These are phyloP conservation scores for Skeletonema potamos DNA, from an alignment of 108 stramenopile genomes.

Conservation along the genomic window DNA sequence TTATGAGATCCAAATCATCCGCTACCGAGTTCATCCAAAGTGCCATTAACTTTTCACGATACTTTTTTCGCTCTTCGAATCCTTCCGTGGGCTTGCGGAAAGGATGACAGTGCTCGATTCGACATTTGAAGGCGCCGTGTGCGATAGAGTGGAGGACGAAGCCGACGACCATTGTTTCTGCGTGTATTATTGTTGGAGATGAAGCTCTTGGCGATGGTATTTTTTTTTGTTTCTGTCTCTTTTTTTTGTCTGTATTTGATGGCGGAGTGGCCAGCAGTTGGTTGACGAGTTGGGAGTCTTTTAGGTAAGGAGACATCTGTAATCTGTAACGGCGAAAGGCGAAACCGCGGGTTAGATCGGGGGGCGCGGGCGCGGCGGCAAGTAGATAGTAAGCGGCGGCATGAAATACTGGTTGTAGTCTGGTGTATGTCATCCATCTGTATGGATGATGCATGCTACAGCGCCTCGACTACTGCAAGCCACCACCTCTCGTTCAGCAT, in stretches of 20 bases:
- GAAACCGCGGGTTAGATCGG: too few relatives aligned
- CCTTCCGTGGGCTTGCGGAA: conserved; percentile 4
- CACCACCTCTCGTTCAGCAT: neutral
- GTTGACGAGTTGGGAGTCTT: too few relatives aligned
- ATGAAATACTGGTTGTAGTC: too few relatives aligned
- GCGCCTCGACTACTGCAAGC: neutral
- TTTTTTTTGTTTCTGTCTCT: too few relatives aligned
- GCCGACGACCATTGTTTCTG: conserved; percentile 21
- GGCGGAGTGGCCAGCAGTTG: too few relatives aligned
- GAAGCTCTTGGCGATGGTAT: too few relatives aligned
- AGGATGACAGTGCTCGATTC: conserved; percentile 16
- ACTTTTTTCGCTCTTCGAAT: conserved; percentile 15
- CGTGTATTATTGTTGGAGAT: neutral
- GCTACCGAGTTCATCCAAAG: conserved; percentile 21
- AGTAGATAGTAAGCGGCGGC: too few relatives aligned
- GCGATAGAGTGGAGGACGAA: conserved; percentile 10
- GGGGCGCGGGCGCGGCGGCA: too few relatives aligned
- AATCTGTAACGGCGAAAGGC: too few relatives aligned
- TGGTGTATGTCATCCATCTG: too few relatives aligned
- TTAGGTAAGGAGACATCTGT: too few relatives aligned
- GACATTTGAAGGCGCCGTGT: conserved; percentile 14
- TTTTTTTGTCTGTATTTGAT: too few relatives aligned
- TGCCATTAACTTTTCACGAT: conserved; percentile 2
- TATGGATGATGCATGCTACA: neutral
- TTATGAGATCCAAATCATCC: conserved; percentile 24